Conservation (phyloP, 1,284 basidiomycete species). For the Sporisorium scitamineum region DNA sequence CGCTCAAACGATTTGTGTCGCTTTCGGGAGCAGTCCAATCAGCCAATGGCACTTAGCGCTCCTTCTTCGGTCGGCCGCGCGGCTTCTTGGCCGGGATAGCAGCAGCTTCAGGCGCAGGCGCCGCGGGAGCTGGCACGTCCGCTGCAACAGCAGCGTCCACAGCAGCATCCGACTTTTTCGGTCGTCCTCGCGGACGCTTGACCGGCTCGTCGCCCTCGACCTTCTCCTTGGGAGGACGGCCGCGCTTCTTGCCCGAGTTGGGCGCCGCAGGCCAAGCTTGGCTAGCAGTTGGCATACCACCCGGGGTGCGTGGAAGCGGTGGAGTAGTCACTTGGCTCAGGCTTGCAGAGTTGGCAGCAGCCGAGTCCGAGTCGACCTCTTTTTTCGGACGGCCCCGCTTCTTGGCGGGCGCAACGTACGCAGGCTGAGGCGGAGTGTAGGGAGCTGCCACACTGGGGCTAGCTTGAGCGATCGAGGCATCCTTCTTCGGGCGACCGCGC, state of each 20-base stretch:
- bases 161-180: slow-evolving; percentile 33
- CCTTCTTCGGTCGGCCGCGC: slow-evolving; percentile 48
- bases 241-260: slow-evolving; percentile 38
- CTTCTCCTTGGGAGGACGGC: slow-evolving; percentile 43
- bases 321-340: slow-evolving; percentile 28
- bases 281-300: slow-evolving; percentile 12
- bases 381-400: slow-evolving; percentile 29
- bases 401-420: slow-evolving; percentile 4
- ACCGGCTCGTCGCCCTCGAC: slow-evolving; percentile 21
- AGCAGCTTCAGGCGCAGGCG: slow-evolving; percentile 3
- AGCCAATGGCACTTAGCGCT: slow-evolving; percentile 2
- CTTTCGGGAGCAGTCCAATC: not conserved
- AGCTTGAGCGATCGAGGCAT: slow-evolving; percentile 6
- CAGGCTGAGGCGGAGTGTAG: slow-evolving; percentile 1
- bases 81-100: slow-evolving; percentile 26
- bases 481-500: slow-evolving; percentile 39
- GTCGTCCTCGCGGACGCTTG: slow-evolving; percentile 48
- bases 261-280: slow-evolving; percentile 22
- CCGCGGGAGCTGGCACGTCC: not conserved
- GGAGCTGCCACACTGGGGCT: slow-evolving; percentile 3
- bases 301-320: slow-evolving; percentile 16
- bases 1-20: not conserved
- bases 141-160: slow-evolving; percentile 9
- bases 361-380: slow-evolving; percentile 12
- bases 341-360: slow-evolving; percentile 15